Base-by-base conservation (phyloP, 345 rosid genomes). In the Capsella bursapastoris region DNA sequence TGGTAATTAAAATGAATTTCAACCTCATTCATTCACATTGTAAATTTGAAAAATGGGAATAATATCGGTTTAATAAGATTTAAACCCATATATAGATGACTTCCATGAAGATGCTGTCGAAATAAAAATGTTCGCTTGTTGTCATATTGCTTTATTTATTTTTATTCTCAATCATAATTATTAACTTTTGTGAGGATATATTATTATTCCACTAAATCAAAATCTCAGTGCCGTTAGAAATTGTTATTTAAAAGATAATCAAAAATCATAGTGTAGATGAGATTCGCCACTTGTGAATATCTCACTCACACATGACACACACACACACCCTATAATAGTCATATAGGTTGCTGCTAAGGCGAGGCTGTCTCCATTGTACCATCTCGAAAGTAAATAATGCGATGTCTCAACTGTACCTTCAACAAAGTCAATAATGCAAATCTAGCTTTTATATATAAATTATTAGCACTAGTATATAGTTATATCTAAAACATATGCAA, bases 261-360 rank as follows among this genome's bases (percentile, higher is more conserved):
- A 71, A 81, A 22, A 73, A 86, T 80, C 68, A 81, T 5, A 73
- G 84, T 81, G 28, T 49, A 70, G 15, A 58, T 35, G 68, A 81
- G 83, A 81, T 84, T 83, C 80, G 25, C 85, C 85, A 83, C 83
- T 84, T 83, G 37, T 60, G 73, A 57, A 34, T 71, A 81, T 73
- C 68, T 71, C 60, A 22, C 22, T 18, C 22, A 18, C 22, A 18
- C 22, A 18, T 18, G 22, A 47, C 52, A 31, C 25, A 22, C 25
- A 22, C 25, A 22, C 25, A 22, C 12, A 57, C 18, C n/a, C 38
- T 73, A 55, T 70, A 52, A 27, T 52, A 57, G 47, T 50, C 68
- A 13, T 45, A 52, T 49, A 55, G 57, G 25, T 37, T 9, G 50
- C 41, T 57, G 65, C 67, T 28, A 48, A 37, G 60, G 66, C 13